Conservation (phyloP, 2,329 filamentous ascomycete species). For the Xylariaceae sp. region DNA sequence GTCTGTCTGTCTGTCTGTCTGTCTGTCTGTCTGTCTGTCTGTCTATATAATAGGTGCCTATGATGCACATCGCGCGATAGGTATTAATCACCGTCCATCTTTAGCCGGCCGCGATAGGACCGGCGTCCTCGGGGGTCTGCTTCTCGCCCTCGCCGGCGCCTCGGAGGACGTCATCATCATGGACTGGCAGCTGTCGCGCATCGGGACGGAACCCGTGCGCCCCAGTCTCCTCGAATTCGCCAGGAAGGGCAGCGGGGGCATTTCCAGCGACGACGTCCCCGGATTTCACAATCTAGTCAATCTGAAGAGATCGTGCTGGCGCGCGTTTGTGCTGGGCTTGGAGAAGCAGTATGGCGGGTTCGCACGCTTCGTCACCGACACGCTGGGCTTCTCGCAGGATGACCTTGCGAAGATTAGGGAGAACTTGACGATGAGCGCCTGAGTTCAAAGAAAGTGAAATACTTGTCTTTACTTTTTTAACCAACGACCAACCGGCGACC, state of each 20-base stretch:
- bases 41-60: too few relatives aligned
- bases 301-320: conserved; percentile 41
- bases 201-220: conserved; percentile 48
- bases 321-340: conserved; percentile 41
- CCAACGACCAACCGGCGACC: too few relatives aligned
- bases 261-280: conserved; percentile 36
- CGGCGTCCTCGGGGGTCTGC: conserved; percentile 44
- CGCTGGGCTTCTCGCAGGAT: conserved; percentile 41
- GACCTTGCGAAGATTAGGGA: conserved; percentile 44
- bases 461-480: neutral
- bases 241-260: conserved; percentile 32
- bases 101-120: conserved; percentile 51
- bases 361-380: conserved; percentile 41
- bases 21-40: neutral
- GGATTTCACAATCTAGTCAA: conserved; percentile 46
- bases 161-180: conserved; percentile 37
- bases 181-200: conserved; percentile 50
- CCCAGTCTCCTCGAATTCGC: conserved; percentile 42
- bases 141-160: conserved; percentile 47
- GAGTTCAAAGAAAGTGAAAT: neutral
- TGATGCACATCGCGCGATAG: too few relatives aligned
- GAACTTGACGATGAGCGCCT: conserved; percentile 35
- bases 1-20: neutral
- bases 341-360: conserved; percentile 43
- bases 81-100: neutral